These are phyloP conservation scores for Aspergillus quadricinctus DNA, from an alignment of 2,329 filamentous ascomycete genomes.

Conservation along the genomic window DNA sequence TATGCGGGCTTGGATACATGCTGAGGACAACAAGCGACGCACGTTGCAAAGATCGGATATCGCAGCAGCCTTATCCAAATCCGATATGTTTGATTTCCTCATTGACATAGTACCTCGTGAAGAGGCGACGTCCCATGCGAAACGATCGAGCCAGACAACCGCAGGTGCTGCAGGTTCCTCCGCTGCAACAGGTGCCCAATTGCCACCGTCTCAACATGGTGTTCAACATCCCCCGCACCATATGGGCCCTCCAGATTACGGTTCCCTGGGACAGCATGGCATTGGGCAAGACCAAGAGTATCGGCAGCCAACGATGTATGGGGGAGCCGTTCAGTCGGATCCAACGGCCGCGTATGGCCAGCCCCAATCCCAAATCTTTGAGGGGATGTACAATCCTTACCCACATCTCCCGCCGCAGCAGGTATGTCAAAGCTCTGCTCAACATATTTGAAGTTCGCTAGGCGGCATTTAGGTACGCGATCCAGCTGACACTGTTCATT, in stretches of 20 bases:
- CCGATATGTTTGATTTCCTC: conserved; percentile 99
- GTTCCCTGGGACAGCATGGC: conserved; percentile 58
- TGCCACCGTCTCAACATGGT: conserved; percentile 42
- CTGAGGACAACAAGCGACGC: conserved; percentile 95
- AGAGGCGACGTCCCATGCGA: conserved; percentile 81
- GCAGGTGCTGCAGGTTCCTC: conserved; percentile 49
- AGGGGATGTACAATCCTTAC: conserved; percentile 77
- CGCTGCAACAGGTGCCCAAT: conserved; percentile 31
- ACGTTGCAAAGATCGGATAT: conserved; percentile 96
- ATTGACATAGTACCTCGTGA: conserved; percentile 98
- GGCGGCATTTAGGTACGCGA: not conserved
- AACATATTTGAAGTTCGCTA: not conserved
- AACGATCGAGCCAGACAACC: conserved; percentile 57
- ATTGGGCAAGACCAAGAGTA: conserved; percentile 72
- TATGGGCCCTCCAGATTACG: conserved; percentile 54
- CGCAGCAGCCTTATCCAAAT: conserved; percentile 90
- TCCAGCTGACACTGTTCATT: not conserved
- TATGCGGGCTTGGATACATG: conserved; percentile 99
- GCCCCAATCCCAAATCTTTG: conserved; percentile 71
- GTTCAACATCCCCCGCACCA: conserved; percentile 53
- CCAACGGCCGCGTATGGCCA: conserved; percentile 71
- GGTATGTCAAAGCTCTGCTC: conserved; percentile 48
- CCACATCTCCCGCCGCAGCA: conserved; percentile 76
- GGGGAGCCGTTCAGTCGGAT: conserved; percentile 70
- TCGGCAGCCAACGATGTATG: conserved; percentile 76